Base-by-base conservation (phyloP, 75 land plant genomes). In the Pinus taeda region DNA sequence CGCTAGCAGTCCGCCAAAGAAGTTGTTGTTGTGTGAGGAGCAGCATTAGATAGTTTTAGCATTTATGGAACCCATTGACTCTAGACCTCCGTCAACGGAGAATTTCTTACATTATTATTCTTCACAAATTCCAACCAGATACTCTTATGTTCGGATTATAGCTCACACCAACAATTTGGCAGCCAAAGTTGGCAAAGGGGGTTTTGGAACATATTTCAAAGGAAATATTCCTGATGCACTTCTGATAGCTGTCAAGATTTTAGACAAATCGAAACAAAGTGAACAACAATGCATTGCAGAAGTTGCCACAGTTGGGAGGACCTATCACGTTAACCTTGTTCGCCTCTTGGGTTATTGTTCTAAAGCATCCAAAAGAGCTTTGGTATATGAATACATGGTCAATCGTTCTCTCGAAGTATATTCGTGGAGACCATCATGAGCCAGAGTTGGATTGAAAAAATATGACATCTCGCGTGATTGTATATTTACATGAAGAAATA, bases 201-300 rank as follows among this genome's bases (percentile, higher is more conserved):
- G 95, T 3, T 92, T 92, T 75, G 98, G 98, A 4, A 80, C 90
- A n/a, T 93, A 92, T 9, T 95, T 89, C 75, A 79, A 73, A 75
- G 98, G 93, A 9, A 59, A 80, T 57, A 83, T 95, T 36, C 77
- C 89, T 3, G 85, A 90, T 62, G 79, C 80, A 53, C 83, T 84
- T 5, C 78, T 77, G 64, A 86, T 82, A 56, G 98, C 95, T 6
- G 95, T 95, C 70, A 95, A 95, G 71, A 88, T 81, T 59, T 76
- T 94, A 1, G 97, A 94, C 58, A 91, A 91, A 7, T 85, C 90
- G 59, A 87, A 81, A 63, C 97, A 94, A 79, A 95, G 97, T 14
- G 98, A 30, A 30, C 33, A 30, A 1, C 33, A 30, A 30, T 30
- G 0, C 33, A 30, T 30, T 30, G 33, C 33, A 30, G 33, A 30